phyloP scores from a whole-genome alignment of 768 basidiomycete species.

The Ramaria rubella region DNA sequence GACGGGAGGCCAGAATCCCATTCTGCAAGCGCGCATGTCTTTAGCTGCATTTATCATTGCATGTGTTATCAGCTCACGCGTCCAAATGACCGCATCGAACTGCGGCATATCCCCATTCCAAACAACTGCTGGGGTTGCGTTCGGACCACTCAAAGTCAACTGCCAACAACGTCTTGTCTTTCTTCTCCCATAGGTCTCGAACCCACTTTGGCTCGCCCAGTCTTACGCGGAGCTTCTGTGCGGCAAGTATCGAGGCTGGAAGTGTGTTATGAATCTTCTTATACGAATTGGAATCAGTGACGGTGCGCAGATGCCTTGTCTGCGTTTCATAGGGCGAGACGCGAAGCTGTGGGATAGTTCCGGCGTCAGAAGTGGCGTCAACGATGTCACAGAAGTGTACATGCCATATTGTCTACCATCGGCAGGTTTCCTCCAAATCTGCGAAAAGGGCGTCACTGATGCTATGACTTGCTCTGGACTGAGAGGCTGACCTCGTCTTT shows the following conservation, averaged over 20 bases:
- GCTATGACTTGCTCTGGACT: background rate
- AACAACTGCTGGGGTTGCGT: conserved; percentile 54
- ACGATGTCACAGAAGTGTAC: conserved; percentile 17
- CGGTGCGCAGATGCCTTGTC: conserved; percentile 61
- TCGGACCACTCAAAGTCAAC: conserved; percentile 74
- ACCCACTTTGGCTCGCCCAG: conserved; percentile 61
- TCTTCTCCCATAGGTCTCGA: conserved; percentile 56
- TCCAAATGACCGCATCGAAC: conserved; percentile 66
- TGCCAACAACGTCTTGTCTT: conserved; percentile 69
- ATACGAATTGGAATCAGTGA: conserved; percentile 62
- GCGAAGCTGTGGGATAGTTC: too few relatives aligned
- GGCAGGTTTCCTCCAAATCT: conserved; percentile 76
- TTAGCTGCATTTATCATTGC: background rate
- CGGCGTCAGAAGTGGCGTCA: too few relatives aligned
- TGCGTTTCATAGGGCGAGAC: conserved; percentile 62
- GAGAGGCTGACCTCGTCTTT: conserved; percentile 53
- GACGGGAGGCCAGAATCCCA: background rate
- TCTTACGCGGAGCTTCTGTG: conserved; percentile 57
- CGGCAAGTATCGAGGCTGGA: conserved; percentile 58
- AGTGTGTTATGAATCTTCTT: conserved; percentile 65
- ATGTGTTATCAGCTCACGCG: conserved; percentile 39
- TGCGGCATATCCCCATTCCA: conserved; percentile 82
- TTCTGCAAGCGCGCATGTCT: background rate
- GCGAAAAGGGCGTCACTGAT: background rate
- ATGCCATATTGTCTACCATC: conserved; percentile 64